Evolutionary conservation across 257 asterid species (phyloP).

Genomic region (Linderniella brevidens): DNA sequence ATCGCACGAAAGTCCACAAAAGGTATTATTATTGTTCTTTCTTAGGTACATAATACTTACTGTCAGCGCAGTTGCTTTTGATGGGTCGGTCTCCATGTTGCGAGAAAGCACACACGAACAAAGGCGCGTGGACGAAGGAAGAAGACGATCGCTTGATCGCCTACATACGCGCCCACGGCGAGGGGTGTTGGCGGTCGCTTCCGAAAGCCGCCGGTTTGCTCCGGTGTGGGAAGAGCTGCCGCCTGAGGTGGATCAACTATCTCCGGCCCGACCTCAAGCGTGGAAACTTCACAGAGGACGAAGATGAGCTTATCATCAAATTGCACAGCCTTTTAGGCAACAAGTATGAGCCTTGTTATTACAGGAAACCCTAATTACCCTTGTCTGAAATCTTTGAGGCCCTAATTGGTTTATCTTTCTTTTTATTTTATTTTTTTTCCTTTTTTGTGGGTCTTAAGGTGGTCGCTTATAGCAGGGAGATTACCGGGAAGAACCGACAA

Average conservation of each 20-base stretch:
- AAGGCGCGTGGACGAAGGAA: constrained; percentile 96
- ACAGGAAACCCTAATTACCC: too few relatives aligned
- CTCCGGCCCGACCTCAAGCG: constrained; percentile 85
- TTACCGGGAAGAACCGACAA: constrained; percentile 51
- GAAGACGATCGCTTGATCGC: constrained; percentile 79
- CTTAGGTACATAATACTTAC: too few relatives aligned
- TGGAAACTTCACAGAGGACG: constrained; percentile 76
- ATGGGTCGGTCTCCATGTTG: constrained; percentile 98
- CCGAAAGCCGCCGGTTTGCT: constrained; percentile 96
- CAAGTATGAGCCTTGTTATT: constrained; percentile 31
- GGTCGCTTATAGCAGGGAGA: constrained; percentile 91
- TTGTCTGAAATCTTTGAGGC: too few relatives aligned
- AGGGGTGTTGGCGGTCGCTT: constrained; percentile 92
- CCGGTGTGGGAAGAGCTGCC: constrained; percentile 91
- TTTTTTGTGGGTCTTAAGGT: constrained; percentile 18
- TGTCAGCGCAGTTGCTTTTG: too few relatives aligned
- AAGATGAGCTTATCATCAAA: constrained; percentile 82
- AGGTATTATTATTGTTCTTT: too few relatives aligned
- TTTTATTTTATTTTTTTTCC: not conserved
- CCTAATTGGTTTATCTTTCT: too few relatives aligned
- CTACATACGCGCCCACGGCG: constrained; percentile 69
- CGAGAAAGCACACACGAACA: constrained; percentile 89
- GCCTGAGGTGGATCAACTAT: constrained; percentile 88
- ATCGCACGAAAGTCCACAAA: too few relatives aligned
- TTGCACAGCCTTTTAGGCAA: constrained; percentile 87